These are phyloP conservation scores for Neopestalotiopsis sp. DNA, from an alignment of 2,329 filamentous ascomycete species.

Conservation along the genomic window DNA sequence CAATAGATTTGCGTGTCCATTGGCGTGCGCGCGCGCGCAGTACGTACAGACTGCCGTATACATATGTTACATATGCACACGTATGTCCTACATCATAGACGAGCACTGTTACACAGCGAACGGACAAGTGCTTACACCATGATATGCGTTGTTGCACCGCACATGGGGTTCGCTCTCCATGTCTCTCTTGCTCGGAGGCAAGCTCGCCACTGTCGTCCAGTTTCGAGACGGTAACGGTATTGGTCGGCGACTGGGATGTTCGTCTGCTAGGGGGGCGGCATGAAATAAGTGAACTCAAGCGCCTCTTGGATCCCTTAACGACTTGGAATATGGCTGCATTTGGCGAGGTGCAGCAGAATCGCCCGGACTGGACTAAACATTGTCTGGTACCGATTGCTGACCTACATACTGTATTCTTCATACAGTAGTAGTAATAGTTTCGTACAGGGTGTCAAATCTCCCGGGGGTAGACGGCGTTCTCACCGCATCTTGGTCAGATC, in stretches of 20 bases:
- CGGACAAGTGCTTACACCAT: neutral
- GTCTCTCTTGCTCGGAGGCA: neutral
- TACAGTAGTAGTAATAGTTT: too few species aligned
- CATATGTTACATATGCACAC: neutral
- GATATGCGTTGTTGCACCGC: neutral
- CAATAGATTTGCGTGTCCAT: too few species aligned
- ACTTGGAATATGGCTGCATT: constrained; percentile 13
- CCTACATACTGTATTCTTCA: neutral
- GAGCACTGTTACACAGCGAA: neutral
- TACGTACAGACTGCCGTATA: neutral
- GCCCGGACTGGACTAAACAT: neutral
- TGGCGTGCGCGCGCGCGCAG: too few species aligned
- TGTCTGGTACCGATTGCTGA: neutral
- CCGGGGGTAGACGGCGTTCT: neutral
- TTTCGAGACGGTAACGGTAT: neutral
- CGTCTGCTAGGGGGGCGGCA: neutral
- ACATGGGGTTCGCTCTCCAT: neutral
- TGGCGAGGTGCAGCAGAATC: constrained; percentile 7
- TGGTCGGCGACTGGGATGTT: neutral
- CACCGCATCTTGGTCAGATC: constrained; percentile 14
- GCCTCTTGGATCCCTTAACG: constrained; percentile 4
- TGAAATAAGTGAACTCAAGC: constrained; percentile 3
- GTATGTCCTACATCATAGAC: constrained; percentile 1
- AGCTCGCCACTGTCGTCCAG: neutral
- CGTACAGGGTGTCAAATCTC: constrained; percentile 10